Evolutionary conservation across 176 grass and related monocot species (phyloP).

Genomic region (Dendrocalamus sinicus): DNA sequence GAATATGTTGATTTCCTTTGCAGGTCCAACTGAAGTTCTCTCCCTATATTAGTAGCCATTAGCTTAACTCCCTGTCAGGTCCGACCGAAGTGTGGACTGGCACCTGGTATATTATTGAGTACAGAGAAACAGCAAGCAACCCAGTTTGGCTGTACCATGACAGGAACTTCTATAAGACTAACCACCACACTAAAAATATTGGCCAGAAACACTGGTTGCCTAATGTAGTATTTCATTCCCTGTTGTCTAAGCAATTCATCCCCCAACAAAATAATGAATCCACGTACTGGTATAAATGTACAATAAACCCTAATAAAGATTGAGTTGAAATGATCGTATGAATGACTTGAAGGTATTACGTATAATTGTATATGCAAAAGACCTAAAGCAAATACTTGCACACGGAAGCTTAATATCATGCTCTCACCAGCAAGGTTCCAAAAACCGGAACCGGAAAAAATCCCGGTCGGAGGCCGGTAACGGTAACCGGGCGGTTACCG

Average conservation of each 20-base stretch:
- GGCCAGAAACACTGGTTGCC: neutral
- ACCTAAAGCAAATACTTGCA: conserved; percentile 8
- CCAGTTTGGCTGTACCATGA: neutral
- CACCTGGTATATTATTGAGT: neutral
- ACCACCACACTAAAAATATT: neutral
- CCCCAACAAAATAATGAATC: neutral
- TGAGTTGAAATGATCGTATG: neutral
- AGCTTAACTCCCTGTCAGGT: conserved; percentile 4
- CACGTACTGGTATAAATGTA: neutral
- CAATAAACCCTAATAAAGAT: neutral
- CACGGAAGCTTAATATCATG: neutral
- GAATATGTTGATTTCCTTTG: neutral
- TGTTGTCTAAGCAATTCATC: neutral
- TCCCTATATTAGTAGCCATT: neutral
- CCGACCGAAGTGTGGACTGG: neutral
- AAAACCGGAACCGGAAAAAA: no score
- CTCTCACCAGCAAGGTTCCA: neutral
- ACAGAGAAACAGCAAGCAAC: neutral
- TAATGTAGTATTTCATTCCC: neutral
- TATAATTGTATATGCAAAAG: neutral
- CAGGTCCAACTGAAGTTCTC: neutral
- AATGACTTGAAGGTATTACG: neutral
- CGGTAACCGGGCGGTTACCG: no score
- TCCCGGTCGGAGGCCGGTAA: no score
- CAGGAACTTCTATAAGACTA: neutral